phyloP scores from a whole-genome alignment of 2,329 filamentous ascomycete genomes.

The Aspergillus costaricaensis region DNA sequence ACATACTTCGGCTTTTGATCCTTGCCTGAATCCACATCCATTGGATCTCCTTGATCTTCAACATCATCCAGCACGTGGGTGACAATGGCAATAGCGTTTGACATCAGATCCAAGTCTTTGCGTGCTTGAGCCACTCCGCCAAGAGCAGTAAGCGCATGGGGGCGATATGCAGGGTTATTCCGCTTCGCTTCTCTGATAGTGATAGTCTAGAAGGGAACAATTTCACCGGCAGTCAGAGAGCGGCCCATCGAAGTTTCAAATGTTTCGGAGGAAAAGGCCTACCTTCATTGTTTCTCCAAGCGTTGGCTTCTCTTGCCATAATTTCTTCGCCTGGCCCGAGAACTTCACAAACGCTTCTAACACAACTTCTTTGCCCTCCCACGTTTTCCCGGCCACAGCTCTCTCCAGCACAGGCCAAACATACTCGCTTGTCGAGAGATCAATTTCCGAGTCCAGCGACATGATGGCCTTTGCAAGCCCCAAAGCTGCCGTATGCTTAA shows the following conservation, averaged over 20 bases:
- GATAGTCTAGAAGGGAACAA: slow-evolving; percentile 54
- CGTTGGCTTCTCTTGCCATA: slow-evolving; percentile 61
- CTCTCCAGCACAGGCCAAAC: slow-evolving; percentile 86
- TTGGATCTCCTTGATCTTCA: slow-evolving; percentile 59
- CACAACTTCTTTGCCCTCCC: slow-evolving; percentile 85
- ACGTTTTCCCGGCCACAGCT: slow-evolving; percentile 83
- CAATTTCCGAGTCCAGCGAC: slow-evolving; percentile 61
- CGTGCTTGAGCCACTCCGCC: slow-evolving; percentile 71
- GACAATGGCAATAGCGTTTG: slow-evolving; percentile 66
- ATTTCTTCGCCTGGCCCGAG: slow-evolving; percentile 61
- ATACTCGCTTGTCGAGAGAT: slow-evolving; percentile 58
- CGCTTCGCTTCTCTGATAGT: slow-evolving; percentile 84
- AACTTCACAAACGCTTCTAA: slow-evolving; percentile 79
- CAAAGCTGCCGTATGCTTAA: slow-evolving; percentile 85
- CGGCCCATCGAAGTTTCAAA: background rate
- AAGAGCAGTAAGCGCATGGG: slow-evolving; percentile 70
- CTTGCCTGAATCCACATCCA: slow-evolving; percentile 65
- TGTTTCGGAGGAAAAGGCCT: background rate
- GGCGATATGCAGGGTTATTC: slow-evolving; percentile 81
- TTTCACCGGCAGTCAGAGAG: slow-evolving; percentile 2
- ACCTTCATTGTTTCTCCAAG: slow-evolving; percentile 70
- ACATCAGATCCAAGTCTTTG: slow-evolving; percentile 69
- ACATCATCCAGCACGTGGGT: slow-evolving; percentile 62
- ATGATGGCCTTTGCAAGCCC: slow-evolving; percentile 73
- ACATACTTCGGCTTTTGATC: slow-evolving; percentile 40